Base-by-base conservation (phyloP, 2,329 filamentous ascomycete species). In the Beauveria caledonica region DNA sequence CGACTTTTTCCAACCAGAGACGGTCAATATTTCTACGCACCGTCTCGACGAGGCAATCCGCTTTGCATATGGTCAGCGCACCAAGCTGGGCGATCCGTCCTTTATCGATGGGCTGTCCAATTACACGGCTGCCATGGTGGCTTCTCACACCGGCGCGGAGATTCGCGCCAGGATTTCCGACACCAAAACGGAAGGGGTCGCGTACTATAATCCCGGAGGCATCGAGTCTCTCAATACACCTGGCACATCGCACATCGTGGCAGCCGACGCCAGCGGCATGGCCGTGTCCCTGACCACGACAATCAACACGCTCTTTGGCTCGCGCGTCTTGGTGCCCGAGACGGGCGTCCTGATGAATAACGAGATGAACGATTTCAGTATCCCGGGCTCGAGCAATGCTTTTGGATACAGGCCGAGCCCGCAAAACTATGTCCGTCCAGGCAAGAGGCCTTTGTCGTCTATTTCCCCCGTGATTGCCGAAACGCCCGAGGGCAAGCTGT, bases 31-130 rank as follows among this genome's bases (percentile, higher is more conserved):
- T 0, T 90, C 85, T 44, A 90, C 88, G 0, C 91, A 96, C 69
- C 79, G 87, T 0, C 75, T 96, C n/a, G 86, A 93, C 64, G 91
- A 96, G 76, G 87, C 90, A 1, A 88, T 95, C 62, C 79, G 88
- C 8, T 96, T 92, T 68, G 89, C 86, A 0, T 96, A 95, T 66
- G 91, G 87, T 2, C 74, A 87, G 77, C 83, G 90, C 55, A 80
- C 83, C 1, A 77, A 88, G 36, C 79, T 96, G 0, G 92, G 90
- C 1, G 92, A 96, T 65, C 92, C 92, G 0, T 76, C 75, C 0
- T 95, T 89, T 66, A 82, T 92, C 7, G 67, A 72, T 0, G 75
- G 80, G 0, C 80, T 88, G 11, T 76, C 88, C 48, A 75, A 81
- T 15, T 81, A 82, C 58, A 89, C 88, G 64, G 77, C 87, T 63